These are phyloP conservation scores for Bruguiera parviflora DNA, from an alignment of 345 rosid species.

Conservation along the genomic window DNA sequence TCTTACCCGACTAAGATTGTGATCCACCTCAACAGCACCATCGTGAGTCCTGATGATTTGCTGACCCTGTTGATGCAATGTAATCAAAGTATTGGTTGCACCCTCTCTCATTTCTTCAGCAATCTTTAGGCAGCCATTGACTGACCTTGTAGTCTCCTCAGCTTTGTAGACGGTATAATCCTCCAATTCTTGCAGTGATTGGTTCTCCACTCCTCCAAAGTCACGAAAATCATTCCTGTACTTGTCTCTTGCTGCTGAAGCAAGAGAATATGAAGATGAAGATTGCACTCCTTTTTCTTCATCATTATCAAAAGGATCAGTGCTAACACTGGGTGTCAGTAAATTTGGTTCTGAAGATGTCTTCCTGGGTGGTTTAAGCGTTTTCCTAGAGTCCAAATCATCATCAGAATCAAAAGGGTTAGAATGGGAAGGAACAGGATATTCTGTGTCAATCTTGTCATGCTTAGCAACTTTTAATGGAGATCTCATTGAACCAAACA, in stretches of 20 bases:
- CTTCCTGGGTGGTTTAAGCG: constrained; percentile 48
- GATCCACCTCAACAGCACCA: constrained; percentile 71
- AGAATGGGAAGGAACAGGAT: constrained; percentile 35
- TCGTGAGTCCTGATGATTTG: constrained; percentile 75
- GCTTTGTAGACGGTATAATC: constrained; percentile 81
- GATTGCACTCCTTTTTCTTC: constrained; percentile 28
- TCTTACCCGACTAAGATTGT: constrained; percentile 88
- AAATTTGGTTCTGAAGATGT: constrained; percentile 59
- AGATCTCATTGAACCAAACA: constrained; percentile 70
- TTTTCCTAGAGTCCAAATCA: constrained; percentile 45
- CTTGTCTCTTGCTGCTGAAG: constrained; percentile 40
- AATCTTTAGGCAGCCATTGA: constrained; percentile 75
- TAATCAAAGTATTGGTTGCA: constrained; percentile 71
- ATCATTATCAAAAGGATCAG: constrained; percentile 58
- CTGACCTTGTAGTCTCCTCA: constrained; percentile 84
- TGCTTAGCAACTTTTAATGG: constrained; percentile 55
- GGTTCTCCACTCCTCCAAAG: constrained; percentile 81
- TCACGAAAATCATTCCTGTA: constrained; percentile 82
- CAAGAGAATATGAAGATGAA: constrained; percentile 37
- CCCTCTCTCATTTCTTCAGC: constrained; percentile 87
- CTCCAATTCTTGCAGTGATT: constrained; percentile 86
- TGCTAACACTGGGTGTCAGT: constrained; percentile 26
- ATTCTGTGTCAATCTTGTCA: constrained; percentile 44
- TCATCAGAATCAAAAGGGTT: constrained; percentile 90
- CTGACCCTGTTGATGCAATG: constrained; percentile 86